A percentile compares a stretch with the other conserved stretches of the same genome.
phyloP scores from a whole-genome alignment of 257 asterid species.

The Plantago ovata region DNA sequence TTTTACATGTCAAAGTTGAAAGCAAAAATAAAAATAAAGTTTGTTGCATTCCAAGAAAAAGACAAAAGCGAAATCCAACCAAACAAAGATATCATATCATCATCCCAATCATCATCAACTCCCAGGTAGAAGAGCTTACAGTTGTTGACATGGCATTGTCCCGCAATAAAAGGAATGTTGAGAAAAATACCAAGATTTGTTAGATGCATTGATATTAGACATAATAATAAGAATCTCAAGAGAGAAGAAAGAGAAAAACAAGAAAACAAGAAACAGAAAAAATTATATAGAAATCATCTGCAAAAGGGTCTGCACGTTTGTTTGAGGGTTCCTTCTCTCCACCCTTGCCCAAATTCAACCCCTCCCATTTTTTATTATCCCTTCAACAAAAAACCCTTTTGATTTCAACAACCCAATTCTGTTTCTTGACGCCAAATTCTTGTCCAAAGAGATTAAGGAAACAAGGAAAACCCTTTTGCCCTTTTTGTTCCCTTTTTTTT shows the following conservation, averaged over 20 bases:
- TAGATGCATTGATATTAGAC: constrained; percentile 16
- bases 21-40: constrained; percentile 4
- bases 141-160: constrained; percentile 55
- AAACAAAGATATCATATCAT: too few relatives aligned
- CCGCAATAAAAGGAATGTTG: constrained; percentile 37
- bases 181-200: constrained; percentile 10
- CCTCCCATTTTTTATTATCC: constrained; percentile 34
- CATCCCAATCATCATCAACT: constrained; percentile 56
- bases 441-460: constrained; percentile 6
- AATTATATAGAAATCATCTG: not conserved
- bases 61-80: constrained; percentile 35
- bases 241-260: not conserved
- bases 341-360: constrained; percentile 47
- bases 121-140: constrained; percentile 37
- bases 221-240: too few relatives aligned
- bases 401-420: constrained; percentile 26
- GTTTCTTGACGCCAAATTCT: constrained; percentile 7
- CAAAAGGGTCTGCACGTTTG: constrained; percentile 46
- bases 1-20: constrained; percentile 34
- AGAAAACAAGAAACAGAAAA: constrained; percentile 16
- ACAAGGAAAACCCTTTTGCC: constrained; percentile 2
- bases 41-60: constrained; percentile 15
- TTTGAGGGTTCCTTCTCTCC: constrained; percentile 26
- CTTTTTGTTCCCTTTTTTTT: too few relatives aligned
- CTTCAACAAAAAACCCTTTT: constrained; percentile 33